These are phyloP conservation scores for Polyplosphaeria fusca DNA, from an alignment of 495 filamentous ascomycete species.

Conservation along the genomic window DNA sequence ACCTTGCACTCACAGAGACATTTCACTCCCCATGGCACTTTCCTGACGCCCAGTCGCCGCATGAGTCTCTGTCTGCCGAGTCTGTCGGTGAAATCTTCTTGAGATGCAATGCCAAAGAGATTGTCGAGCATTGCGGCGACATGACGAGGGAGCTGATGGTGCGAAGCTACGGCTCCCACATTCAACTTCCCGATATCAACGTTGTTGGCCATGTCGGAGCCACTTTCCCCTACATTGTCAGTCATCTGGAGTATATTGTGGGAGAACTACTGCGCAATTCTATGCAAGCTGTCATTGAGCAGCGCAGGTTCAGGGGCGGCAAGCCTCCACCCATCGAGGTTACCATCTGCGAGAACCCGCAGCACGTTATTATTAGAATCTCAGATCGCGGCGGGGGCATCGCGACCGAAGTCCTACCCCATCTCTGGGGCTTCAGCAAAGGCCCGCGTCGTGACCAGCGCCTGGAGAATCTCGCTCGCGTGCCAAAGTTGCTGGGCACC, in stretches of 20 bases:
- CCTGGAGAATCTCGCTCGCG: slow-evolving; percentile 76
- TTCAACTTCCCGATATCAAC: slow-evolving; percentile 73
- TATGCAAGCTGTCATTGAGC: slow-evolving; percentile 85
- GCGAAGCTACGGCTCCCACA: slow-evolving; percentile 65
- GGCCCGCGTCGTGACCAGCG: slow-evolving; percentile 70
- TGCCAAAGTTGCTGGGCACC: slow-evolving; percentile 91
- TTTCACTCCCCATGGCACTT: slow-evolving; percentile 93
- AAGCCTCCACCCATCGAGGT: slow-evolving; percentile 82
- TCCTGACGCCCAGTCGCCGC: slow-evolving; percentile 63
- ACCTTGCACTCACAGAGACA: slow-evolving; percentile 93
- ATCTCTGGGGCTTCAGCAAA: slow-evolving; percentile 95
- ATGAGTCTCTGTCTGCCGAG: slow-evolving; percentile 66
- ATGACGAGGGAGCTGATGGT: slow-evolving; percentile 65
- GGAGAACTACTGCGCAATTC: slow-evolving; percentile 94
- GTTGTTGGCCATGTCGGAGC: slow-evolving; percentile 82
- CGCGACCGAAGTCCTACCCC: slow-evolving; percentile 75
- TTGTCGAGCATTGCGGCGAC: slow-evolving; percentile 76
- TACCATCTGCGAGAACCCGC: slow-evolving; percentile 86
- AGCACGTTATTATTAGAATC: slow-evolving; percentile 95
- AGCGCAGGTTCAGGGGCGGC: slow-evolving; percentile 45
- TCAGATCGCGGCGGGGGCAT: slow-evolving; percentile 95
- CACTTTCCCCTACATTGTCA: slow-evolving; percentile 93
- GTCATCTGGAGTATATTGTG: slow-evolving; percentile 94
- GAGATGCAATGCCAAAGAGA: slow-evolving; percentile 86
- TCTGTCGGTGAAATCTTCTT: slow-evolving; percentile 96